Evolutionary conservation across 2,329 filamentous ascomycete species (phyloP).

Genomic region (Exophiala dermatitidis): DNA sequence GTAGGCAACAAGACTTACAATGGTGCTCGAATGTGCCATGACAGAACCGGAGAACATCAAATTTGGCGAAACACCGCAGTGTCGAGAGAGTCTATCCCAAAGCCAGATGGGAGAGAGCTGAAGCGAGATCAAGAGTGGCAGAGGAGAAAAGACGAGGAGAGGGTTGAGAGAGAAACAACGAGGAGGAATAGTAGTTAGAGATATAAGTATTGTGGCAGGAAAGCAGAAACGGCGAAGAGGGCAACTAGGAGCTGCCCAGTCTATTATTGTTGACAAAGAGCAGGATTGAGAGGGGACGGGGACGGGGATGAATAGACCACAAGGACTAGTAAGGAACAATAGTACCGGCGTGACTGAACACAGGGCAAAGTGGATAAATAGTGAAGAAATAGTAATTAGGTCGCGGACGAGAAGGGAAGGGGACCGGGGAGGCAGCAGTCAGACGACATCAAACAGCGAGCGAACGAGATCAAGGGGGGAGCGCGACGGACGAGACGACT

Average conservation of each 20-base stretch:
- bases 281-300: slow-evolving; percentile 14
- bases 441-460: not conserved
- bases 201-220: slow-evolving; percentile 15
- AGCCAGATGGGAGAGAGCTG: slow-evolving; percentile 1
- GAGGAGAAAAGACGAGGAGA: slow-evolving; percentile 11
- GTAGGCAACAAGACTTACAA: slow-evolving; percentile 8
- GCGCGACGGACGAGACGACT: not conserved
- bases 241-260: not conserved
- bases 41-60: slow-evolving; percentile 13
- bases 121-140: slow-evolving; percentile 19
- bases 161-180: slow-evolving; percentile 13
- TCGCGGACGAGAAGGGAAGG: slow-evolving; percentile 3
- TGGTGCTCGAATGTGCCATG: slow-evolving; percentile 3
- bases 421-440: slow-evolving; percentile 2
- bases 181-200: slow-evolving; percentile 12
- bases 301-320: slow-evolving; percentile 17
- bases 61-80: not conserved
- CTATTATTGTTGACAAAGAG: slow-evolving; percentile 8
- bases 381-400: not conserved
- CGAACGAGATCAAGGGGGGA: slow-evolving; percentile 1
- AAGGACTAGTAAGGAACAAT: not conserved
- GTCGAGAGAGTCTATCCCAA: not conserved
- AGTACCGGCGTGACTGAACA: not conserved
- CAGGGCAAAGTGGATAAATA: not conserved
- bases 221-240: not conserved